Percentiles rank a stretch among this genome's conserved stretches.
phyloP scores from a whole-genome alignment of 495 filamentous ascomycete genomes.

The Umbilicaria muhlenbergii region DNA sequence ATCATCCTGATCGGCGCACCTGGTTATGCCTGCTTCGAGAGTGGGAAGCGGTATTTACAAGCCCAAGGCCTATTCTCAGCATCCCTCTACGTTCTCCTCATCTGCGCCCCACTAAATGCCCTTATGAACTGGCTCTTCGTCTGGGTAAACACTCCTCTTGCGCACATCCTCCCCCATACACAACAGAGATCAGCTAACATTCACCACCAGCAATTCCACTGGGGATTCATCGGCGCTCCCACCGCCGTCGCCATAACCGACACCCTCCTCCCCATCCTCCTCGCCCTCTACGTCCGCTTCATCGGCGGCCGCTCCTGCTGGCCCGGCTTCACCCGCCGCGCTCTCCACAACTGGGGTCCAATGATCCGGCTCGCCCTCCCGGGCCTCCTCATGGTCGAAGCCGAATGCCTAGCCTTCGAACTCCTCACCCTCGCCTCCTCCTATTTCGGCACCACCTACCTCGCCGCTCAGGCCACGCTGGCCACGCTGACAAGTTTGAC shows the following conservation, averaged over 20 bases:
- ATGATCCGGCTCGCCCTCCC: slow-evolving; percentile 77
- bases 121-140: slow-evolving; percentile 64
- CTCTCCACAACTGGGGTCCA: slow-evolving; percentile 68
- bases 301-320: slow-evolving; percentile 48
- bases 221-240: slow-evolving; percentile 74
- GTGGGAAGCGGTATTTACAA: slow-evolving; percentile 57
- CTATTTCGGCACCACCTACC: slow-evolving; percentile 50
- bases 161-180: neutral
- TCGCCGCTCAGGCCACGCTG: slow-evolving; percentile 56
- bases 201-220: slow-evolving; percentile 38
- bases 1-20: slow-evolving; percentile 51
- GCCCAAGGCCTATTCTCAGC: slow-evolving; percentile 60
- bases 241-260: slow-evolving; percentile 73
- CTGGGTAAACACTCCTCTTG: slow-evolving; percentile 32
- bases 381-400: slow-evolving; percentile 82
- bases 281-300: slow-evolving; percentile 55
- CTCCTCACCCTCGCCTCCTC: slow-evolving; percentile 57
- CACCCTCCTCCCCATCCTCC: slow-evolving; percentile 57
- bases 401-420: slow-evolving; percentile 78
- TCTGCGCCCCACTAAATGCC: slow-evolving; percentile 58
- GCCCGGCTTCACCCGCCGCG: slow-evolving; percentile 58
- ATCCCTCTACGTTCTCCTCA: slow-evolving; percentile 46
- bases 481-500: slow-evolving; percentile 42
- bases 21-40: slow-evolving; percentile 57
- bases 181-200: neutral